Conservation (phyloP, 768 basidiomycete species). For the Rhizopogon vesiculosus region DNA sequence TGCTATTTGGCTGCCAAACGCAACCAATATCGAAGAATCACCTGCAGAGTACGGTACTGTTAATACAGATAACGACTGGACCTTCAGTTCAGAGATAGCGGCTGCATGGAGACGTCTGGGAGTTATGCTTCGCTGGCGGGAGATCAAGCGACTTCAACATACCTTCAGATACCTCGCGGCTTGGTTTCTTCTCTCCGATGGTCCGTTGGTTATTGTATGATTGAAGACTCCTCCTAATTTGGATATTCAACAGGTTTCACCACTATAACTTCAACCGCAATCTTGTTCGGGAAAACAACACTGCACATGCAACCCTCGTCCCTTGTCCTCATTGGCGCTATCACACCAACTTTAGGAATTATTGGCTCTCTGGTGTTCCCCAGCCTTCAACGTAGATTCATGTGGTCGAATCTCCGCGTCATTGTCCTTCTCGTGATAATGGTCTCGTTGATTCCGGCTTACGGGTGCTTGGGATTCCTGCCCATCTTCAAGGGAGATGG, state of each 20-base stretch:
- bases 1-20: constrained; percentile 63
- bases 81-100: constrained; percentile 44
- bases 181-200: constrained; percentile 94
- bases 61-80: constrained; percentile 35
- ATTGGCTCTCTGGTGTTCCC: constrained; percentile 84
- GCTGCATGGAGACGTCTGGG: constrained; percentile 76
- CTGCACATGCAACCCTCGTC: constrained; percentile 76
- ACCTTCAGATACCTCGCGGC: constrained; percentile 89
- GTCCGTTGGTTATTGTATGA: constrained; percentile 34
- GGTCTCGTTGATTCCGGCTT: constrained; percentile 66
- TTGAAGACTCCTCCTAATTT: not conserved
- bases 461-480: constrained; percentile 81
- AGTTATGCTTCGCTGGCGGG: constrained; percentile 65
- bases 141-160: constrained; percentile 71
- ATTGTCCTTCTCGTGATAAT: constrained; percentile 64
- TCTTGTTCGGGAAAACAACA: constrained; percentile 88
- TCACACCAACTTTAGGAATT: constrained; percentile 78
- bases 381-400: constrained; percentile 54
- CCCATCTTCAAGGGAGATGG: constrained; percentile 38
- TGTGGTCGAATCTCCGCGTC: constrained; percentile 63
- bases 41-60: constrained; percentile 7
- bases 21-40: not conserved
- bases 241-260: constrained; percentile 62
- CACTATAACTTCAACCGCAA: constrained; percentile 86
- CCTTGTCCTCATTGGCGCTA: constrained; percentile 73